Conservation (phyloP, 768 basidiomycete genomes). For the Heimioporus sp. region DNA sequence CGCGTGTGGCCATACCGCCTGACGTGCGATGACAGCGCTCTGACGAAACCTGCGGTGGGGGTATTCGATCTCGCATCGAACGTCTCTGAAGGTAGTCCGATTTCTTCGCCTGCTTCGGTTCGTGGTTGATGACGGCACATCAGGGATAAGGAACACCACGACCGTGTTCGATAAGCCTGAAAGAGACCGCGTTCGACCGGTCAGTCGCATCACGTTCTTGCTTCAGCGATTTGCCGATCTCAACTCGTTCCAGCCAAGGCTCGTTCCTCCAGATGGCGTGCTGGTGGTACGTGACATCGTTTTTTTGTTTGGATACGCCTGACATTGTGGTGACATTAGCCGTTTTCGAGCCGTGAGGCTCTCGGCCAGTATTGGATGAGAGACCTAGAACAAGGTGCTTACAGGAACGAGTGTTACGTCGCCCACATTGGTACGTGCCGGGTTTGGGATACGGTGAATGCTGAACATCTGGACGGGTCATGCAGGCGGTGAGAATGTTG, state of each 20-base stretch:
- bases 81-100: conserved; percentile 74
- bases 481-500: conserved; percentile 75
- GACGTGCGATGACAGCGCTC: conserved; percentile 48
- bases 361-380: conserved; percentile 97
- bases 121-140: conserved; percentile 6
- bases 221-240: not conserved
- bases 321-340: conserved; percentile 40
- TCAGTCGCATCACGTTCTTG: conserved; percentile 34
- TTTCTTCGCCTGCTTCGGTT: not conserved
- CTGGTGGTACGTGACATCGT: conserved; percentile 58
- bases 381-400: conserved; percentile 87
- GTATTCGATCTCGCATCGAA: conserved; percentile 96
- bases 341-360: conserved; percentile 88
- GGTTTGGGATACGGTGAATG: not conserved
- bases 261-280: conserved; percentile 84
- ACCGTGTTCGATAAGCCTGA: conserved; percentile 95
- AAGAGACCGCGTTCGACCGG: conserved; percentile 81
- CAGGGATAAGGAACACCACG: conserved; percentile 96
- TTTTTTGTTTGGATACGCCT: not conserved
- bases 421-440: conserved; percentile 79
- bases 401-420: conserved; percentile 80
- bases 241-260: conserved; percentile 61
- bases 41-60: conserved; percentile 96
- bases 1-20: not conserved
- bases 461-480: conserved; percentile 47